Evolutionary conservation across 2,329 filamentous ascomycete species (phyloP), one percentile per base, ranked within the genome.

Genomic region (Triangularia verruculosa): DNA sequence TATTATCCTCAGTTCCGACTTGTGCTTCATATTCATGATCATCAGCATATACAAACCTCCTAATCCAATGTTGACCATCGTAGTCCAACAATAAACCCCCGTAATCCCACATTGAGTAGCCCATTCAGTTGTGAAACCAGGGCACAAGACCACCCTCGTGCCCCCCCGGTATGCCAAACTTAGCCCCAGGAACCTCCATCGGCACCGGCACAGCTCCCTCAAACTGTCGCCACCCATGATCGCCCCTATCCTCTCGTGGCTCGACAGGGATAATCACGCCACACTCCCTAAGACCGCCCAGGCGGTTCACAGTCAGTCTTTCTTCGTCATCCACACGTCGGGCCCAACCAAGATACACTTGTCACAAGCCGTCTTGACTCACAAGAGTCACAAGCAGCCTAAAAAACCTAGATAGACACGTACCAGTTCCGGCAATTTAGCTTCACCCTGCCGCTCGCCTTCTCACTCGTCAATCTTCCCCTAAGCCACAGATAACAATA

Each of bases 381-480:
- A n/a, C n/a, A n/a, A n/a, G n/a, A 54, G 12, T 25, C 51, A 28
- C 22, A 13, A 27, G 13, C 13, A 27, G 22, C 4, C 24, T 39
- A 7, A 39, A 24, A 25, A 53, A 28, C 5, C 13, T 15, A 52
- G 11, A 27, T 24, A 17, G 27, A 17, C 2, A 60, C 64, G 28
- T 61, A 68, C 66, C 94, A 98, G 75, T 98, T 99, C 61, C 91
- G 87, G 75, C 90, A 93, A 66, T 85, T 93, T 67, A 98, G 81
- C 75, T 92, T 96, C 12, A 87, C 85, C 66, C 84, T 77, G 66
- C 88, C 88, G 2, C 86, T 89, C 7, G 74, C 77, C 69, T 83
- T 86, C 70, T 96, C 89, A 71, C 88, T 87, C 61, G 88, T 85
- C 28, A 97, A 77, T 55, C 87, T 87, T 22, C 94, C 95, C 94